Conservation (phyloP, 116 monocot species). For the Dioscorea cayenensis region DNA sequence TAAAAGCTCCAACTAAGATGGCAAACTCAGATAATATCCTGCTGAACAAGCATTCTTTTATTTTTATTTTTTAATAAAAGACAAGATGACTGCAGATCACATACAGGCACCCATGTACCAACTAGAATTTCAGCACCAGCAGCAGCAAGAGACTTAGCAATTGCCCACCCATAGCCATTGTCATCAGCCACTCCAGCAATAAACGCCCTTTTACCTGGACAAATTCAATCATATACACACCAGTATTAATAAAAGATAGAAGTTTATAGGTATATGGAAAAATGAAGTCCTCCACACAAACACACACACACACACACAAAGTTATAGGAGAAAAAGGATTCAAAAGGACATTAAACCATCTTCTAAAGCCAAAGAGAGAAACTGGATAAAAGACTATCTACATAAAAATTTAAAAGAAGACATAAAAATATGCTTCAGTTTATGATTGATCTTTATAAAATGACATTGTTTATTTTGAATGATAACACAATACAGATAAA, state of each 20-base stretch:
- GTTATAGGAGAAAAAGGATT: too few relatives aligned
- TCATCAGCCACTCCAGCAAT: conserved; percentile 99
- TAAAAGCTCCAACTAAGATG: not conserved
- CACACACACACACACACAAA: too few relatives aligned
- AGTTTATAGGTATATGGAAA: not conserved
- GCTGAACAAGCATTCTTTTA: not conserved
- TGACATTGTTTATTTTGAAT: too few relatives aligned
- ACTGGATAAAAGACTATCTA: too few relatives aligned
- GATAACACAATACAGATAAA: too few relatives aligned
- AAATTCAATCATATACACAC: not conserved
- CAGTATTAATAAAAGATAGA: not conserved
- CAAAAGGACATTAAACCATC: too few relatives aligned
- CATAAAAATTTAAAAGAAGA: too few relatives aligned
- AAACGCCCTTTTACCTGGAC: conserved; percentile 92
- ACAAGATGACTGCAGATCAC: conserved; percentile 10
- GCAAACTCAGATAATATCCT: not conserved
- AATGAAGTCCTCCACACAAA: not conserved
- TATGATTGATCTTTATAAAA: too few relatives aligned
- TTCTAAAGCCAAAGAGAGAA: too few relatives aligned
- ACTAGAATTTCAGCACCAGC: conserved; percentile 99
- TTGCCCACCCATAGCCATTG: conserved; percentile 99
- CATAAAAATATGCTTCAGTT: too few relatives aligned
- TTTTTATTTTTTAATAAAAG: not conserved
- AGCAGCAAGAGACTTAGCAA: conserved; percentile 97
- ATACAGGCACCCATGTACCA: conserved; percentile 99